Conservation (phyloP, 2,329 filamentous ascomycete genomes). For the Neoscytalidium dimidiatum region DNA sequence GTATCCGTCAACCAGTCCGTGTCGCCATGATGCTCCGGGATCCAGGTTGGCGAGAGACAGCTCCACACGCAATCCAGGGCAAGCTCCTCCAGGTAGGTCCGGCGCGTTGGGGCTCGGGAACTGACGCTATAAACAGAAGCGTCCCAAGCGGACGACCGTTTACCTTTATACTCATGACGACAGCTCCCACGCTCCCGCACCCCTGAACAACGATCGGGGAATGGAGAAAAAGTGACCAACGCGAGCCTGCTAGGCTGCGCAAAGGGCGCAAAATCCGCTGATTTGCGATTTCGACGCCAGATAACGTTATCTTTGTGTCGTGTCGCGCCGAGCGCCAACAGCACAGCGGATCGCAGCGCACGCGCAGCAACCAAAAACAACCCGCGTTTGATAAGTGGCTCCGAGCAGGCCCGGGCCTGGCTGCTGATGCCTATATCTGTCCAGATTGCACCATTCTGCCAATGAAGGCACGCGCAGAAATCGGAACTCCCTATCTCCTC, state of each 20-base stretch:
- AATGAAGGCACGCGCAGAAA: background rate
- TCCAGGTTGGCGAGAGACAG: background rate
- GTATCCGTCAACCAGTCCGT: background rate
- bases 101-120: background rate
- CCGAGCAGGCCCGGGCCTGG: background rate
- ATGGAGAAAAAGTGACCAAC: background rate
- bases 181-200: background rate
- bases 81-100: conserved; percentile 3
- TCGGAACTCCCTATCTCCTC: background rate
- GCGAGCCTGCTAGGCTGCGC: conserved; percentile 5
- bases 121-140: background rate
- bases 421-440: conserved; percentile 6
- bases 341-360: conserved; percentile 3
- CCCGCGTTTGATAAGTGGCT: conserved; percentile 13
- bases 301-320: conserved; percentile 16
- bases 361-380: background rate
- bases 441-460: conserved; percentile 12
- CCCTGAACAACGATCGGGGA: conserved; percentile 4
- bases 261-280: conserved; percentile 3
- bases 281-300: conserved; percentile 16
- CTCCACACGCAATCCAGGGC: background rate
- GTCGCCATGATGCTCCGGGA: background rate
- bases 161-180: background rate
- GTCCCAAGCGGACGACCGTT: conserved; percentile 4
- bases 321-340: conserved; percentile 14